phyloP scores from a whole-genome alignment of 768 basidiomycete species.

The Mycena leptocephala region DNA sequence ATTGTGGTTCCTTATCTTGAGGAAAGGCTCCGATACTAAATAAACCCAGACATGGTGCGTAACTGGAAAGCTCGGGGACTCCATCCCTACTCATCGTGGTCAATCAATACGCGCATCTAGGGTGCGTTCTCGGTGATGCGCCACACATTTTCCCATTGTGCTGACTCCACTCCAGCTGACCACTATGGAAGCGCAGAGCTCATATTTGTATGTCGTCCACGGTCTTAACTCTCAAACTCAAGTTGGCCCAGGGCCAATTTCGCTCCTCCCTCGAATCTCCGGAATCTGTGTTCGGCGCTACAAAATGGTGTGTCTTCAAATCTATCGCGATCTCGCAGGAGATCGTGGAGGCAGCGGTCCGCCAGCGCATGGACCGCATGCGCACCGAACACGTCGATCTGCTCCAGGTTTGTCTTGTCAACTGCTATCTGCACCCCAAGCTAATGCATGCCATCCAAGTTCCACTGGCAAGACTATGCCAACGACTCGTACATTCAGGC shows the following conservation, averaged over 20 bases:
- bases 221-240: slow-evolving; percentile 22
- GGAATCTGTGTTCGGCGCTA: slow-evolving; percentile 75
- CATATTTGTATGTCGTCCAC: slow-evolving; percentile 72
- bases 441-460: slow-evolving; percentile 56
- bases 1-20: neutral
- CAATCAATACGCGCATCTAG: neutral
- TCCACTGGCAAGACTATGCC: slow-evolving; percentile 87
- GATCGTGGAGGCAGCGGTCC: slow-evolving; percentile 74
- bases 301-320: slow-evolving; percentile 91
- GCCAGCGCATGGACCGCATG: slow-evolving; percentile 83
- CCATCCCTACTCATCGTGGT: neutral
- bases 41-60: slow-evolving; percentile 28
- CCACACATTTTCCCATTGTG: neutral
- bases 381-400: slow-evolving; percentile 73
- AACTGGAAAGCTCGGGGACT: neutral
- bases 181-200: slow-evolving; percentile 91
- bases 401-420: slow-evolving; percentile 69
- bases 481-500: slow-evolving; percentile 58
- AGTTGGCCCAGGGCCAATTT: slow-evolving; percentile 75
- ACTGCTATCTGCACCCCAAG: slow-evolving; percentile 10
- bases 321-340: slow-evolving; percentile 64
- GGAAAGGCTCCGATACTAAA: neutral
- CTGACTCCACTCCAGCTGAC: slow-evolving; percentile 69
- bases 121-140: slow-evolving; percentile 18
- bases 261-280: slow-evolving; percentile 60